Base-by-base conservation (phyloP, 2,329 filamentous ascomycete genomes). In the Diatrype stigma region DNA sequence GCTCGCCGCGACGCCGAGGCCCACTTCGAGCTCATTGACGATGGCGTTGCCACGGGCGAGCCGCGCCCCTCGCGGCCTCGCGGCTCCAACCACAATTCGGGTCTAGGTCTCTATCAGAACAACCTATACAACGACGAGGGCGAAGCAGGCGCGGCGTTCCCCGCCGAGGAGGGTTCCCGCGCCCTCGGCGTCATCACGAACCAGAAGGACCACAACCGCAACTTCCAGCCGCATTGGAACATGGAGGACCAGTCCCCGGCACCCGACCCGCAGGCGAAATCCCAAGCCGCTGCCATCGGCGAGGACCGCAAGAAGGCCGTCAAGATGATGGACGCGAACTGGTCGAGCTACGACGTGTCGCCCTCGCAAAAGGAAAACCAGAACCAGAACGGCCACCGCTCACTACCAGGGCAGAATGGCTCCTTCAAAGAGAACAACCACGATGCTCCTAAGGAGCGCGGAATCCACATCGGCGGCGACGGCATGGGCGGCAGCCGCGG, bases 21-120 rank as follows among this genome's bases (percentile, higher is more conserved):
- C 1, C 90, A 97, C 69, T 96, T 96, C 64, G 85, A 94, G 54
- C 81, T 96, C 62, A 76, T 82, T 49, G 92, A 97, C 65, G 85
- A 92, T 50, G 84, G 82, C 46, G 80, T 80, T 32, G 80, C 81
- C 46, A 72, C 76, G 16, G 77, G 73, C 7, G 74, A 78, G 49
- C 71, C 73, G 42, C 75, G 76, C 47, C 64, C 70, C 47, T 70
- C 69, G 46, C 73, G 75, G 46, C 77, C 76, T 48, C 78, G 75
- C 50, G 82, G 81, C 42, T 70, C 76, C n/a, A 77, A 71, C 35
- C 79, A 84, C 51, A 90, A 90, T 69, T 82, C 82, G 51, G 86
- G 86, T 6, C 73, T 86, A 42, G 78, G 81, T 26, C 76, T 96
- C 42, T 96, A 96, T 73, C 79, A 90, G 63, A 88, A 93, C 69